Conservation (phyloP, 768 basidiomycete species). For the Amanita inopinata region DNA sequence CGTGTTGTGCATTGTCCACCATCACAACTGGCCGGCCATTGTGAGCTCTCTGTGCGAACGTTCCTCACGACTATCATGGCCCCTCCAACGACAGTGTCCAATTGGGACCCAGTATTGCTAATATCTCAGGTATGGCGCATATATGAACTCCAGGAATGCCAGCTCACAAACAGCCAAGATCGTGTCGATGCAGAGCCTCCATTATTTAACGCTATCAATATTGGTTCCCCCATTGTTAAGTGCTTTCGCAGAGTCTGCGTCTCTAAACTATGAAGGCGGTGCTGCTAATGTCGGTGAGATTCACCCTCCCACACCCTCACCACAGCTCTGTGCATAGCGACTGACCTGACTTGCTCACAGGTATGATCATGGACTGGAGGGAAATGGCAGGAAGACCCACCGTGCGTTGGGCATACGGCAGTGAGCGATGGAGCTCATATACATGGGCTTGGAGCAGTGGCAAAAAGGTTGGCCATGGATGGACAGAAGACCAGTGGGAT, state of each 20-base stretch:
- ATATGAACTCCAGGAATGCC: neutral
- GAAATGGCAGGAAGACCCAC: constrained; percentile 87
- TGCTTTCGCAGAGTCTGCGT: constrained; percentile 62
- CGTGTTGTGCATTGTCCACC: neutral
- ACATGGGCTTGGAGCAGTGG: constrained; percentile 77
- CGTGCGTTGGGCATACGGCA: constrained; percentile 52
- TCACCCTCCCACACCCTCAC: neutral
- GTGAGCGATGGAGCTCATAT: constrained; percentile 55
- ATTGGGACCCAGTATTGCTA: constrained; percentile 87
- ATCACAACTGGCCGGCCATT: neutral
- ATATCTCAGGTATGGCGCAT: constrained; percentile 61
- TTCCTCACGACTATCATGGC: constrained; percentile 18
- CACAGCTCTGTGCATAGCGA: neutral
- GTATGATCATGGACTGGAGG: constrained; percentile 96
- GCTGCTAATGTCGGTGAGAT: constrained; percentile 66
- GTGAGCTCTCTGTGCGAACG: neutral
- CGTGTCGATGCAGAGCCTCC: constrained; percentile 83
- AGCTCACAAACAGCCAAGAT: constrained; percentile 47
- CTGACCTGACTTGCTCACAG: constrained; percentile 22
- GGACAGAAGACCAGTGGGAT: constrained; percentile 47
- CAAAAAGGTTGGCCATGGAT: constrained; percentile 56
- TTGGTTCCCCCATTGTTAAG: constrained; percentile 73
- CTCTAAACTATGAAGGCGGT: constrained; percentile 68
- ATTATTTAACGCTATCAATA: constrained; percentile 83
- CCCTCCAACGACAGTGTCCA: constrained; percentile 30